These are phyloP conservation scores for Sporothrix brasiliensis DNA, from an alignment of 2,329 filamentous ascomycete species.

Conservation along the genomic window DNA sequence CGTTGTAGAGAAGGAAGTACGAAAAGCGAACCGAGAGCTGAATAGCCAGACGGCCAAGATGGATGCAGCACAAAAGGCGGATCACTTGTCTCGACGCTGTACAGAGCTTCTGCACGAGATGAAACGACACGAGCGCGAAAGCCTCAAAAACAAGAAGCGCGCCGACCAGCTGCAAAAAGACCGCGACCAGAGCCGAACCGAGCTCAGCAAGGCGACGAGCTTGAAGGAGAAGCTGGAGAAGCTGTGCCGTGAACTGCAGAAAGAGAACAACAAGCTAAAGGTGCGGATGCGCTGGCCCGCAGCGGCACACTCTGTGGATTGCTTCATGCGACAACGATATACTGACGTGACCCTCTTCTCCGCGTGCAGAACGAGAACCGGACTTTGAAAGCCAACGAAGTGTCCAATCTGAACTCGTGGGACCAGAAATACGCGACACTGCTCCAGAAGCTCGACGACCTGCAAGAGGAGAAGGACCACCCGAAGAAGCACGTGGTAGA, in stretches of 20 bases:
- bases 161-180: constrained; percentile 95
- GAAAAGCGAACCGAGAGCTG: constrained; percentile 89
- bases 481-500: constrained; percentile 79
- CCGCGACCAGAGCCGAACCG: constrained; percentile 84
- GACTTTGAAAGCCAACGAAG: constrained; percentile 82
- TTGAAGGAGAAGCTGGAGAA: constrained; percentile 98
- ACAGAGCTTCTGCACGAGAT: constrained; percentile 90
- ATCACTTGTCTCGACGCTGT: constrained; percentile 86
- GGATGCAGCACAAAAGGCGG: constrained; percentile 87
- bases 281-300: constrained; percentile 47
- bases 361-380: constrained; percentile 84
- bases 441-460: constrained; percentile 81
- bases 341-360: not conserved
- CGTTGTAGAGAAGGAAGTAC: constrained; percentile 84
- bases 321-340: not conserved
- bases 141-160: constrained; percentile 93
- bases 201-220: constrained; percentile 84
- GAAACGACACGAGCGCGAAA: constrained; percentile 92
- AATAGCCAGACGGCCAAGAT: constrained; percentile 88
- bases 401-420: constrained; percentile 77
- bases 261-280: constrained; percentile 98
- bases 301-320: not conserved
- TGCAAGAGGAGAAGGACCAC: constrained; percentile 83
- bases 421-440: constrained; percentile 82
- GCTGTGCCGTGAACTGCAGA: constrained; percentile 87